Percentiles rank a stretch among this genome's conserved stretches.
These are phyloP conservation scores for Penicillium desertorum DNA, from an alignment of 495 filamentous ascomycete genomes.

Conservation along the genomic window DNA sequence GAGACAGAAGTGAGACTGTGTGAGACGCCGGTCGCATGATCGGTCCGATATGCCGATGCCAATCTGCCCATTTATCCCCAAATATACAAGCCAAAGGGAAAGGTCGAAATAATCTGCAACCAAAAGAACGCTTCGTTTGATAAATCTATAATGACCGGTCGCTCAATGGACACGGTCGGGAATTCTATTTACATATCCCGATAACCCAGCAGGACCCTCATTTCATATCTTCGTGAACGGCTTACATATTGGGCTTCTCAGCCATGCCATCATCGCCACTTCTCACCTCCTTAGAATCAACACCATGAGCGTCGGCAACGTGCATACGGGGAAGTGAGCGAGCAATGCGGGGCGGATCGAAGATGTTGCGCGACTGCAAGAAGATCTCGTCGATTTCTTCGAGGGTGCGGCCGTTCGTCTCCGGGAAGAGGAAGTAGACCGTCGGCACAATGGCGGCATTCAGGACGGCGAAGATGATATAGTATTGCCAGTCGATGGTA, in stretches of 20 bases:
- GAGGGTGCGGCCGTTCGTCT: slow-evolving; percentile 59
- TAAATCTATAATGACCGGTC: not conserved
- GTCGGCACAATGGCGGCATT: slow-evolving; percentile 47
- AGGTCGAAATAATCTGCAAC: not conserved
- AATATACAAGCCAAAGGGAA: not conserved
- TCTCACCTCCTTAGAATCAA: not conserved
- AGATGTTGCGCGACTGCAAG: slow-evolving; percentile 30
- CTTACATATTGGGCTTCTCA: not conserved
- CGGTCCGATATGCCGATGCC: slow-evolving; percentile 1
- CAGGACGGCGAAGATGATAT: slow-evolving; percentile 49
- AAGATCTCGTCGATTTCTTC: slow-evolving; percentile 79
- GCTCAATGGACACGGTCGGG: not conserved
- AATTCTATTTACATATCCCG: not conserved
- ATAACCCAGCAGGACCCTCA: not conserved
- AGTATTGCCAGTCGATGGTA: slow-evolving; percentile 46
- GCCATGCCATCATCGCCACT: not conserved
- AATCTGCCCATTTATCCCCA: not conserved
- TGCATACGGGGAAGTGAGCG: slow-evolving; percentile 3
- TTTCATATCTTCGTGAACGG: not conserved
- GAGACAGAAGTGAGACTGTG: not conserved
- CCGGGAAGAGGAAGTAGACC: slow-evolving; percentile 60
- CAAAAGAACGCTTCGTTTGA: not conserved
- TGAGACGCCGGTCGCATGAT: not conserved
- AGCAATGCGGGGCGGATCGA: slow-evolving; percentile 30
- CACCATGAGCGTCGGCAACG: not conserved